Conservation (phyloP, 768 basidiomycete species). For the Sistotremastrum suecicum region DNA sequence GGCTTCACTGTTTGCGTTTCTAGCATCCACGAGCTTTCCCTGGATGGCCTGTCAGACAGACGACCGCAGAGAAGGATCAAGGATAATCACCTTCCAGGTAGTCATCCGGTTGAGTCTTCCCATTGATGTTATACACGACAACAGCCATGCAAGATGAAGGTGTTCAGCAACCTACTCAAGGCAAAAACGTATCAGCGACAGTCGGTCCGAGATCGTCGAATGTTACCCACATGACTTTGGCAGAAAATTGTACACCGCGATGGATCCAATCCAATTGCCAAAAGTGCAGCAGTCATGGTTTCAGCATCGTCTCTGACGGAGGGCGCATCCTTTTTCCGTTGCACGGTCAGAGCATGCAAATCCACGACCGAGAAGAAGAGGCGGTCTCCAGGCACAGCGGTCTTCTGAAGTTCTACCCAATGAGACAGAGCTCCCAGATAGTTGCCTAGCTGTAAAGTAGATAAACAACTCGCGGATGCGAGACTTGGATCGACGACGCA, state of each 20-base stretch:
- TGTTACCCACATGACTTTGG: slow-evolving; percentile 66
- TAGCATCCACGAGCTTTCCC: slow-evolving; percentile 61
- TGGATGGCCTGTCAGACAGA: slow-evolving; percentile 16
- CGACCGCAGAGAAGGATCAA: not conserved
- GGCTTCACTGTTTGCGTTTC: slow-evolving; percentile 61
- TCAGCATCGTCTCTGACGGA: slow-evolving; percentile 41
- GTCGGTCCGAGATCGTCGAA: slow-evolving; percentile 1
- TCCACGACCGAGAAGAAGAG: slow-evolving; percentile 84
- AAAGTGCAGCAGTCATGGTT: slow-evolving; percentile 61
- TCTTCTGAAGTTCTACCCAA: slow-evolving; percentile 72
- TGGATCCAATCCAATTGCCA: slow-evolving; percentile 80
- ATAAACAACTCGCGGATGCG: not conserved
- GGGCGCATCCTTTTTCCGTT: slow-evolving; percentile 53
- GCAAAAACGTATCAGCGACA: not conserved
- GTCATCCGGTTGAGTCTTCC: slow-evolving; percentile 85
- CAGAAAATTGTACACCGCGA: slow-evolving; percentile 63
- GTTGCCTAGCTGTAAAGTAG: slow-evolving; percentile 63
- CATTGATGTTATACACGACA: slow-evolving; percentile 73
- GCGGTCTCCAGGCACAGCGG: slow-evolving; percentile 39
- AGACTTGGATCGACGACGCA: slow-evolving; percentile 20
- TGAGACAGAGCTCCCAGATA: slow-evolving; percentile 82
- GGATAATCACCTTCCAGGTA: slow-evolving; percentile 72
- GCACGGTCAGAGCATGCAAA: slow-evolving; percentile 89
- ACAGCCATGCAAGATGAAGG: slow-evolving; percentile 78
- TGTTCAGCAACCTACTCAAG: slow-evolving; percentile 60